These are phyloP conservation scores for Mycena latifolia DNA, from an alignment of 768 basidiomycete genomes.

Conservation along the genomic window DNA sequence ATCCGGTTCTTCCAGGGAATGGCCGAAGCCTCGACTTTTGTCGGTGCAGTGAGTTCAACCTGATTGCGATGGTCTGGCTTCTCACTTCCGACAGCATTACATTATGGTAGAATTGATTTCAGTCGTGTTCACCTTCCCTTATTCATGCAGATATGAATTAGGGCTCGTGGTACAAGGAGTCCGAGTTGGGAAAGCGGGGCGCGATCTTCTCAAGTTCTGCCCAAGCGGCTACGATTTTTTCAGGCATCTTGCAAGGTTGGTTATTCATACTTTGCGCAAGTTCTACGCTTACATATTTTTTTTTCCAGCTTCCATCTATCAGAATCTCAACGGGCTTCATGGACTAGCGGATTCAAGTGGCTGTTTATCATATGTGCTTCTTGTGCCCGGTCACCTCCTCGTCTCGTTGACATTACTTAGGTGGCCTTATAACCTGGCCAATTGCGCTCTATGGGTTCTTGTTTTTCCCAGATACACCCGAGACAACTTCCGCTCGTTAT, in stretches of 20 bases:
- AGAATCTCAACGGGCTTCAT: slow-evolving; percentile 27
- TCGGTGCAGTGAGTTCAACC: slow-evolving; percentile 69
- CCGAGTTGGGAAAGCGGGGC: slow-evolving; percentile 30
- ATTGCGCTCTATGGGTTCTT: slow-evolving; percentile 80
- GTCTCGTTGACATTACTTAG: slow-evolving; percentile 47
- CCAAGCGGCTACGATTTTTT: slow-evolving; percentile 35
- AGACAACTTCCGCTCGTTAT: slow-evolving; percentile 74
- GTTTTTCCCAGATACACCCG: slow-evolving; percentile 79
- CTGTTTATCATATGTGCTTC: slow-evolving; percentile 35
- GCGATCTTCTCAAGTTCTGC: slow-evolving; percentile 37
- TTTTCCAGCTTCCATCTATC: slow-evolving; percentile 18
- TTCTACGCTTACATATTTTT: neutral
- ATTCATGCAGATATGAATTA: neutral
- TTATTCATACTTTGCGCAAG: neutral
- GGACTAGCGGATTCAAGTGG: slow-evolving; percentile 32
- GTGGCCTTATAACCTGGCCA: slow-evolving; percentile 78
- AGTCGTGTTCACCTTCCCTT: neutral
- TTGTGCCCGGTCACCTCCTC: neutral
- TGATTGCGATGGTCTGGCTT: no score
- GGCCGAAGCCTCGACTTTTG: slow-evolving; percentile 82
- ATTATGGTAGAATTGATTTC: slow-evolving; percentile 14
- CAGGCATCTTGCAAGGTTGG: slow-evolving; percentile 34
- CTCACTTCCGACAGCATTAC: slow-evolving; percentile 10
- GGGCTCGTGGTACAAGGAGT: slow-evolving; percentile 38
- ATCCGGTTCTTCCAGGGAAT: slow-evolving; percentile 82